These are phyloP conservation scores for Candida yuanshanica DNA, from an alignment of 805 yeast genomes.

Conservation along the genomic window DNA sequence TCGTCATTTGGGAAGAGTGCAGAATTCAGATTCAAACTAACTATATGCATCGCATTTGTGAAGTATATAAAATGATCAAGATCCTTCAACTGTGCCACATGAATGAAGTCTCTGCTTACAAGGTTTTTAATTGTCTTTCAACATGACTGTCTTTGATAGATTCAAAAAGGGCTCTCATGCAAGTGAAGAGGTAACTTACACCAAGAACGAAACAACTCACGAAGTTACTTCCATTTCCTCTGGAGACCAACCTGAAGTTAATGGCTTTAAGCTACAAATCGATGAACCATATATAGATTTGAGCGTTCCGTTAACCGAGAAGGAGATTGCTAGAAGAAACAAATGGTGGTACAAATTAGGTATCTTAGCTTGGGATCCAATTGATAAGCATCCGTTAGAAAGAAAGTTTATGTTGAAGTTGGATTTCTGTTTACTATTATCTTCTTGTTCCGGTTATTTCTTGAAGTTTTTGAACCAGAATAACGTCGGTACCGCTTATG, in stretches of 20 bases:
- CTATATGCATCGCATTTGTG: too few relatives aligned
- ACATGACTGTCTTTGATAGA: neutral
- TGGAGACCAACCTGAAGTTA: slow-evolving; percentile 3
- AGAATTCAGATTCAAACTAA: too few relatives aligned
- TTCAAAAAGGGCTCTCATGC: neutral
- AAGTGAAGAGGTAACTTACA: neutral
- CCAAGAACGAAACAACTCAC: neutral
- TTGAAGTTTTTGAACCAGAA: slow-evolving; percentile 38
- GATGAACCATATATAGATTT: slow-evolving; percentile 12
- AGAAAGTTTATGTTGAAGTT: slow-evolving; percentile 27
- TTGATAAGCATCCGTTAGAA: slow-evolving; percentile 24
- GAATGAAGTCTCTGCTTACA: neutral
- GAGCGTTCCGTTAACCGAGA: slow-evolving; percentile 1
- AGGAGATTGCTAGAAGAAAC: slow-evolving; percentile 7
- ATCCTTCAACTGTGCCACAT: neutral
- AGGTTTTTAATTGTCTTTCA: neutral
- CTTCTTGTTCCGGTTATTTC: slow-evolving; percentile 40
- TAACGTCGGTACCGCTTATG: slow-evolving; percentile 39
- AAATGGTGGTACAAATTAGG: slow-evolving; percentile 11
- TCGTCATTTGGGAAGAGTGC: neutral
- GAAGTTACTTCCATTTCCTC: slow-evolving; percentile 3
- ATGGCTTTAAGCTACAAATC: slow-evolving; percentile 5
- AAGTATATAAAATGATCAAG: too few relatives aligned
- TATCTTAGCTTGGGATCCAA: slow-evolving; percentile 10
- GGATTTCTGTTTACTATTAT: slow-evolving; percentile 33